Percentiles rank a stretch among this genome's conserved stretches.
Evolutionary conservation across 73 alveolate species (phyloP).

Genomic region (Effrenium voratum): DNA sequence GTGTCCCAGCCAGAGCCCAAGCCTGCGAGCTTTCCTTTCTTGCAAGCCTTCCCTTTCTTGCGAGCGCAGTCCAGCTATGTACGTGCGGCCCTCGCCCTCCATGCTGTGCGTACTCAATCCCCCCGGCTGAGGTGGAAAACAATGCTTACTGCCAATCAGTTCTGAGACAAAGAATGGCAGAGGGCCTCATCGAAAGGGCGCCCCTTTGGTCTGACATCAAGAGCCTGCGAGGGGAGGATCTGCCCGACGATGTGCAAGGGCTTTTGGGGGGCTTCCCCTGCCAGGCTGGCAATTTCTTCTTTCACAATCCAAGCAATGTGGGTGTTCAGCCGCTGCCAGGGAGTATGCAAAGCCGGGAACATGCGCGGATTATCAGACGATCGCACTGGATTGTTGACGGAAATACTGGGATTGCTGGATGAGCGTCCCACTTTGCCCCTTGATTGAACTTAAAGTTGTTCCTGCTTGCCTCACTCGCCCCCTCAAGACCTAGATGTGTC

Average conservation of each 20-base stretch:
- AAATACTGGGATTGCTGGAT: not conserved
- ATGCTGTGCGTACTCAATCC: too few species aligned
- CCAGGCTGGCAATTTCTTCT: not conserved
- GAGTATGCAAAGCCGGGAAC: not conserved
- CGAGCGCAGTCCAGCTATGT: too few species aligned
- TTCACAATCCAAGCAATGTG: not conserved
- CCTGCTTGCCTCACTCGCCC: not conserved
- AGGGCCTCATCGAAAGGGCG: not conserved
- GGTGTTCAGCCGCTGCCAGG: not conserved
- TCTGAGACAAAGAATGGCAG: not conserved
- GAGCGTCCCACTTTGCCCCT: not conserved
- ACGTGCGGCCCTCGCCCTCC: too few species aligned
- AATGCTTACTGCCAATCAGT: not conserved
- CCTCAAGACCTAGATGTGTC: too few species aligned
- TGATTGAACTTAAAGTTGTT: too few species aligned
- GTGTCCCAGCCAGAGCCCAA: too few species aligned
- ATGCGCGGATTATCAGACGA: not conserved
- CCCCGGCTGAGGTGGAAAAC: constrained; percentile 64
- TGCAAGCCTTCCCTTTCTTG: too few species aligned
- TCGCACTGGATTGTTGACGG: not conserved
- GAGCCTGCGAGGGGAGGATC: not conserved
- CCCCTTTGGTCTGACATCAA: not conserved
- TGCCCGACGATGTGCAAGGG: not conserved
- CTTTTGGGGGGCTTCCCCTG: constrained; percentile 5
- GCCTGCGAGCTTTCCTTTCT: too few species aligned